phyloP scores from a whole-genome alignment of 1,284 basidiomycete species.

The Bondarzewia mesenterica region DNA sequence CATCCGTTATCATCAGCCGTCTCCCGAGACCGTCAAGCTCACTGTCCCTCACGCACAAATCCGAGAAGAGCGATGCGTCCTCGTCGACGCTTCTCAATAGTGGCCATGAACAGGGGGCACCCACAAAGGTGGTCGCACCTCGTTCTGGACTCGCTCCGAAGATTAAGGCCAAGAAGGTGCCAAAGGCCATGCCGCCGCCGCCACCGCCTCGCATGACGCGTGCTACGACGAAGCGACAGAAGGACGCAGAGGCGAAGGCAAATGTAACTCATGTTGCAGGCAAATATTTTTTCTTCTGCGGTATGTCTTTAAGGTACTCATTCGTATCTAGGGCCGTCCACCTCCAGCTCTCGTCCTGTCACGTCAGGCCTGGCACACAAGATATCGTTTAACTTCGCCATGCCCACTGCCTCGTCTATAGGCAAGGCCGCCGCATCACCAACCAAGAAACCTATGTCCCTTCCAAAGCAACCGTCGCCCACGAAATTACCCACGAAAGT shows the following conservation, averaged over 20 bases:
- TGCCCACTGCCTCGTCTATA: conserved; percentile 22
- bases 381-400: conserved; percentile 15
- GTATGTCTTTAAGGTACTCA: not conserved
- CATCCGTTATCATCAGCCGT: not conserved
- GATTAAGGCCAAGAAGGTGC: not conserved
- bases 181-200: not conserved
- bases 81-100: not conserved
- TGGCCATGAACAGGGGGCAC: not conserved
- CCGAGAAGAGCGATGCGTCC: not conserved
- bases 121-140: not conserved
- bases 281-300: not conserved
- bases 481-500: conserved; percentile 6
- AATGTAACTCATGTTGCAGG: not conserved
- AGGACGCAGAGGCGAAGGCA: not conserved
- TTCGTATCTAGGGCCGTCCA: not conserved
- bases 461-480: conserved; percentile 7
- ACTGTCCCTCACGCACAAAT: not conserved
- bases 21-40: not conserved
- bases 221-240: not conserved
- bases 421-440: conserved; percentile 18
- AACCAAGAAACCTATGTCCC: conserved; percentile 9
- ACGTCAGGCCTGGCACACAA: not conserved
- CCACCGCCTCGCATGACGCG: not conserved
- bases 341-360: not conserved
- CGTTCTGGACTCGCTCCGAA: too few species aligned